Base-by-base conservation (phyloP, 805 yeast species). In the Wickerhamiella nectarea region DNA sequence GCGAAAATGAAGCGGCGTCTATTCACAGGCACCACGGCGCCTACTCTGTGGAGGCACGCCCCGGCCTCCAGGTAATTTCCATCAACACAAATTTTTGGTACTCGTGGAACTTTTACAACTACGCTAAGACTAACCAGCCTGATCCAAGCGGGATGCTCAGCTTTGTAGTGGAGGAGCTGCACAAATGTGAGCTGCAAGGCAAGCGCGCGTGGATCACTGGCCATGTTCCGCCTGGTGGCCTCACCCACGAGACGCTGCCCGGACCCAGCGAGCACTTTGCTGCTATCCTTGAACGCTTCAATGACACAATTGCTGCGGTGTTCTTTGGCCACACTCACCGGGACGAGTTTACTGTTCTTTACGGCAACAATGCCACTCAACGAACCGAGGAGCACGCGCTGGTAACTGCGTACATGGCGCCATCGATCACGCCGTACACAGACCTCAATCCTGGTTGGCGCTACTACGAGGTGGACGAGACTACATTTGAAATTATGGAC, bases 191-290 rank as follows among this genome's bases (percentile, higher is more conserved):
- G 58, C 46, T 52, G 28, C 64, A 63, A 7, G 73, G 72, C 40
- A 75, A 77, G 58, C 65, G 80, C 53, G 86, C 76, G n/a, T 79
- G 86, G 86, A 67, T 79, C 46, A 66, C 76, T 52, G 75, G 80
- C 17, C 86, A 79, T 56, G 74, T 79, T 44, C 84, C 87, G 36
- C 66, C 68, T 11, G 62, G 62, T 6, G 62, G 63, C 3, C 61
- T 70, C 19, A 65, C 71, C n/a, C 68, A 63, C 48, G 81, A 76
- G 51, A 70, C 78, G 14, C 60, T 79, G 38, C 85, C 86, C 10
- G 63, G 75, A 33, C 78, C 73, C 43, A 70, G 81, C 20, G 66
- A 70, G 44, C 62, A 74, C 25, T 72, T 76, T 48, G 63, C 68
- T 25, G 71, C 72, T 48, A 72, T 78, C 33, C 67, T 79, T 19